Evolutionary conservation across 2,329 filamentous ascomycete species (phyloP).

Genomic region (Diaporthe destruens): DNA sequence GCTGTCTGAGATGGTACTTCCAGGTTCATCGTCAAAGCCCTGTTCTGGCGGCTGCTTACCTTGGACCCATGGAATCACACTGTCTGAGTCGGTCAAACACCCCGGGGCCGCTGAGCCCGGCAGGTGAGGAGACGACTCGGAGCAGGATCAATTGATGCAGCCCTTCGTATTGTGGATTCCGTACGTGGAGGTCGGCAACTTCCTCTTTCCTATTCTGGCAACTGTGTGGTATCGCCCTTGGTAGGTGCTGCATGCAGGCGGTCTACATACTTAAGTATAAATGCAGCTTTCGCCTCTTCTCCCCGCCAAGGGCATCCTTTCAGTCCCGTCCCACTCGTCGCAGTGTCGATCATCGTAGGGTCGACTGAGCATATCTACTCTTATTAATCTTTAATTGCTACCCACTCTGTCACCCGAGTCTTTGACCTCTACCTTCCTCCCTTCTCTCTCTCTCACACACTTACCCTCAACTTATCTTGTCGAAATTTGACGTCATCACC

Average conservation of each 20-base stretch:
- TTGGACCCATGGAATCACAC: neutral
- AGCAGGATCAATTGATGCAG: constrained; percentile 1
- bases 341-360: constrained; percentile 32
- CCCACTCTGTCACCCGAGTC: neutral
- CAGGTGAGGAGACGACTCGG: neutral
- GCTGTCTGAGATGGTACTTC: constrained; percentile 21
- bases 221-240: constrained; percentile 15
- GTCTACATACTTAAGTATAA: constrained; percentile 30
- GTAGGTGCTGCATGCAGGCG: constrained; percentile 17
- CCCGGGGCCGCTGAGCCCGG: neutral
- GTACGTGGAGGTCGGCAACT: neutral
- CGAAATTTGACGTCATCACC: constrained; percentile 29
- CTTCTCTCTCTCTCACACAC: constrained; percentile 10
- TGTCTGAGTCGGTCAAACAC: constrained; percentile 11
- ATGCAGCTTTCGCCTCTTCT: constrained; percentile 32
- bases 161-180: constrained; percentile 17
- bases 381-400: constrained; percentile 29
- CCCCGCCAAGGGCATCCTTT: constrained; percentile 12
- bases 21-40: neutral
- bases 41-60: constrained; percentile 1
- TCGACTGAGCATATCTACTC: constrained; percentile 7
- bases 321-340: neutral
- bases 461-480: neutral
- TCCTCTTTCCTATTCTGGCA: constrained; percentile 12
- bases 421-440: constrained; percentile 11